Conservation (phyloP, 83 land plant genomes). For the Thuja plicata region DNA sequence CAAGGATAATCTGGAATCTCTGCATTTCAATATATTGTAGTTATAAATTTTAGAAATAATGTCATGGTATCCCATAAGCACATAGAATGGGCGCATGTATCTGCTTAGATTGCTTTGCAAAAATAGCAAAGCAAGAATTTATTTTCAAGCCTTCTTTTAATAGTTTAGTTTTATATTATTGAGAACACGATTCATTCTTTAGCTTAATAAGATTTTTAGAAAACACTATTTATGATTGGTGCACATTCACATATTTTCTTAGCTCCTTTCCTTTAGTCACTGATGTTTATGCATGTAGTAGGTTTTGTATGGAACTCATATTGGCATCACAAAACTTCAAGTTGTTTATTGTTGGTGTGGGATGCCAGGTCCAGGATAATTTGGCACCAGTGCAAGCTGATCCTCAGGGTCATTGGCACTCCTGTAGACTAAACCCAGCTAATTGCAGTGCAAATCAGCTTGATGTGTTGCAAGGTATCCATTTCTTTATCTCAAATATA, state of each 20-base stretch:
- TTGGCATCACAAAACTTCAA: neutral
- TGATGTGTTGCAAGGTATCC: conserved; percentile 39
- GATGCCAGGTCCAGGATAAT: conserved; percentile 30
- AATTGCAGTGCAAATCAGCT: conserved; percentile 30
- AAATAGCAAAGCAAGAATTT: neutral
- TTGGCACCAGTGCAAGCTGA: conserved; percentile 38
- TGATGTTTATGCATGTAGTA: neutral
- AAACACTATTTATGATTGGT: neutral
- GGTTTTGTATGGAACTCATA: neutral
- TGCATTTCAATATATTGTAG: neutral
- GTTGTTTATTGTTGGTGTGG: neutral
- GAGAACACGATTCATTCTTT: neutral
- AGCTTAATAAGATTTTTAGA: neutral
- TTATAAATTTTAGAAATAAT: neutral
- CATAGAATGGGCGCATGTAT: neutral
- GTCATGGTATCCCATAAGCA: neutral
- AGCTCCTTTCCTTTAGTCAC: neutral
- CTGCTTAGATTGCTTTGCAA: neutral
- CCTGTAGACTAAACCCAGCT: conserved; percentile 29
- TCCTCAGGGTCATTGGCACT: conserved; percentile 27
- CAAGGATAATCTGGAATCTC: neutral
- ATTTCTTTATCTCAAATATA: neutral
- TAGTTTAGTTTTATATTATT: neutral
- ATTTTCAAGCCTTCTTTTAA: neutral
- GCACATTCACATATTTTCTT: neutral